phyloP scores from a whole-genome alignment of 805 yeast species.

The Metschnikowia gelsemii region DNA sequence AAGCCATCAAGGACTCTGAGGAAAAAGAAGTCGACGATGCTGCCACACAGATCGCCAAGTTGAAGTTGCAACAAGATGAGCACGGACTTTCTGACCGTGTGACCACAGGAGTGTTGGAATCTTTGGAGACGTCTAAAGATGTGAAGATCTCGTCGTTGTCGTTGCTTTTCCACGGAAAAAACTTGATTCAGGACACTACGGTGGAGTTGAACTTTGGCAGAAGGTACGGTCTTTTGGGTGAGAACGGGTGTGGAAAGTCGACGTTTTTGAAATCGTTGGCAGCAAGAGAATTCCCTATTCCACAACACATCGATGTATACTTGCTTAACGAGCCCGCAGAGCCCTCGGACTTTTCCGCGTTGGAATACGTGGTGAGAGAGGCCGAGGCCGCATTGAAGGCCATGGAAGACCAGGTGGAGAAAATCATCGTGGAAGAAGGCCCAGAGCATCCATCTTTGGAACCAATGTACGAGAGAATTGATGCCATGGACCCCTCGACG shows the following conservation, averaged over 20 bases:
- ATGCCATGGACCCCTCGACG: constrained; percentile 91
- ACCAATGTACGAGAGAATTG: constrained; percentile 91
- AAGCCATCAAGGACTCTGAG: constrained; percentile 51
- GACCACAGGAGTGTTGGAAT: constrained; percentile 93
- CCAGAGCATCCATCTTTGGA: constrained; percentile 89
- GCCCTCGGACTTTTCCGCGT: constrained; percentile 86
- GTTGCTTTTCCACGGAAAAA: constrained; percentile 95
- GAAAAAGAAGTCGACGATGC: constrained; percentile 57
- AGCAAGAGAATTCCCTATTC: constrained; percentile 94
- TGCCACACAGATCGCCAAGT: constrained; percentile 74
- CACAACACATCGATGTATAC: constrained; percentile 87
- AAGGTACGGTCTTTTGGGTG: constrained; percentile 96
- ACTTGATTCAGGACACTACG: constrained; percentile 85
- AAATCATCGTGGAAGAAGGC: constrained; percentile 83
- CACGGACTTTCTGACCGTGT: constrained; percentile 96
- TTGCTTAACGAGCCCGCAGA: constrained; percentile 97
- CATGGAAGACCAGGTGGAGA: constrained; percentile 88
- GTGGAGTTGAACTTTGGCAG: constrained; percentile 96
- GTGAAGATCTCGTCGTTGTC: constrained; percentile 87
- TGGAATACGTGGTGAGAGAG: constrained; percentile 95
- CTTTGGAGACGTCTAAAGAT: constrained; percentile 89
- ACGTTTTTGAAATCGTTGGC: constrained; percentile 92
- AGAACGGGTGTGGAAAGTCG: constrained; percentile 98
- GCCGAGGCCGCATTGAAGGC: constrained; percentile 91
- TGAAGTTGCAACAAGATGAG: constrained; percentile 90